Percentiles rank a stretch among this genome's conserved stretches.
Evolutionary conservation across 1,139 yeast species (phyloP).

Genomic region (Candida smagusa): DNA sequence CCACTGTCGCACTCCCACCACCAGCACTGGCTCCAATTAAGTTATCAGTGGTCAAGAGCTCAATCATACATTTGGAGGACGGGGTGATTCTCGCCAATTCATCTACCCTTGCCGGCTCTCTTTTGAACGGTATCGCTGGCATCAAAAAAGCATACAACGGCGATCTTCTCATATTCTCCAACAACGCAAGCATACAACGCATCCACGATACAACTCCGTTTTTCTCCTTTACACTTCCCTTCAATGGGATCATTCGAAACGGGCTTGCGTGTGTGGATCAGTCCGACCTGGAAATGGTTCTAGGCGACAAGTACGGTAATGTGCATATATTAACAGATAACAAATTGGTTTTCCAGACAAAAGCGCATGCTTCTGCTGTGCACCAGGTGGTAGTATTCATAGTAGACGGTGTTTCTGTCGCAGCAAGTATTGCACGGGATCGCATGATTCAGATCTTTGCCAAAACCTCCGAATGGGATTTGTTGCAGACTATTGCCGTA

Average conservation of each 20-base stretch:
- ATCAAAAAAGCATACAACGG: conserved; percentile 27
- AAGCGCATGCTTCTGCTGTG: conserved; percentile 50
- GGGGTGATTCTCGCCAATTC: neutral
- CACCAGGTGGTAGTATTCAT: conserved; percentile 40
- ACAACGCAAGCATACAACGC: conserved; percentile 32
- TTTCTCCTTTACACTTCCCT: conserved; percentile 19
- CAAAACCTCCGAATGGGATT: conserved; percentile 35
- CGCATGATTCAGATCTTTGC: conserved; percentile 57
- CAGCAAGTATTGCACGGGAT: conserved; percentile 54
- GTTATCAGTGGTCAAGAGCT: neutral
- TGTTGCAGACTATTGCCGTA: conserved; percentile 53
- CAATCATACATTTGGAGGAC: neutral
- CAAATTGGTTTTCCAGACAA: conserved; percentile 19
- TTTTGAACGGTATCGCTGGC: conserved; percentile 36
- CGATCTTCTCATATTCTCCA: conserved; percentile 38
- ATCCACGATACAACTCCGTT: conserved; percentile 13
- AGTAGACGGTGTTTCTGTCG: conserved; percentile 20
- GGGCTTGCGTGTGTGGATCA: conserved; percentile 26
- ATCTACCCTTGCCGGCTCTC: conserved; percentile 25
- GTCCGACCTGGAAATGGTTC: conserved; percentile 20
- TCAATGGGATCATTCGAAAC: conserved; percentile 26
- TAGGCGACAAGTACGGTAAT: conserved; percentile 51
- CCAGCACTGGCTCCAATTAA: neutral
- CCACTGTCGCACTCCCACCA: neutral
- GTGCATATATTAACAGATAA: conserved; percentile 20